These are phyloP conservation scores for Trichoderma sp. DNA, from an alignment of 2,329 filamentous ascomycete species.

Conservation along the genomic window DNA sequence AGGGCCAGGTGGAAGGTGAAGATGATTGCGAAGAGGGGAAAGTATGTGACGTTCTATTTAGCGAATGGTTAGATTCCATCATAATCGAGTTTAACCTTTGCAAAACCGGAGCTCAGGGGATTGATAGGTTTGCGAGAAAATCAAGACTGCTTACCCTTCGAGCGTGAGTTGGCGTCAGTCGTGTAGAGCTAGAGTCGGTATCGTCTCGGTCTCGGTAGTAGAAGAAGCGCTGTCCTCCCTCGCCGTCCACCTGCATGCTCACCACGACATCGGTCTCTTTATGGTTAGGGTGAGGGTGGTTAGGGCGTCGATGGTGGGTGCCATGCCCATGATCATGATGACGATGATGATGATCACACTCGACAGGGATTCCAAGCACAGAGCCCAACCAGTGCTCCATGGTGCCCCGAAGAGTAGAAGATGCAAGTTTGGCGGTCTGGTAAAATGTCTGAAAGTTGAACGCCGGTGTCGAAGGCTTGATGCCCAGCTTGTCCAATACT, in stretches of 20 bases:
- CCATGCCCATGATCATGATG: background rate
- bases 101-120: background rate
- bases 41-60: background rate
- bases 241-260: constrained; percentile 7
- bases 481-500: background rate
- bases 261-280: background rate
- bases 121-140: background rate
- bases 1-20: constrained; percentile 18
- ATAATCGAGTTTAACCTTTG: no score
- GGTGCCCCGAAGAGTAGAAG: constrained; percentile 8
- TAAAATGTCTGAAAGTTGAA: constrained; percentile 3
- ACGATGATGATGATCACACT: background rate
- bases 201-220: constrained; percentile 7
- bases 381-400: constrained; percentile 14
- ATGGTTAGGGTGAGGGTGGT: background rate
- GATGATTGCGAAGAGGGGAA: constrained; percentile 13
- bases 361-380: background rate
- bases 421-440: constrained; percentile 5
- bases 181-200: background rate
- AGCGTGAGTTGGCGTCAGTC: background rate
- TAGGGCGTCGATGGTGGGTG: background rate
- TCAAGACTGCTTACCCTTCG: constrained; percentile 8
- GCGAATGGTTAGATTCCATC: background rate
- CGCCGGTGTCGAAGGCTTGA: background rate
- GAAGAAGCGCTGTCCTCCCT: constrained; percentile 1